These are phyloP conservation scores for Chrysoporthe cubensis DNA, from an alignment of 2,329 filamentous ascomycete species.

Conservation along the genomic window DNA sequence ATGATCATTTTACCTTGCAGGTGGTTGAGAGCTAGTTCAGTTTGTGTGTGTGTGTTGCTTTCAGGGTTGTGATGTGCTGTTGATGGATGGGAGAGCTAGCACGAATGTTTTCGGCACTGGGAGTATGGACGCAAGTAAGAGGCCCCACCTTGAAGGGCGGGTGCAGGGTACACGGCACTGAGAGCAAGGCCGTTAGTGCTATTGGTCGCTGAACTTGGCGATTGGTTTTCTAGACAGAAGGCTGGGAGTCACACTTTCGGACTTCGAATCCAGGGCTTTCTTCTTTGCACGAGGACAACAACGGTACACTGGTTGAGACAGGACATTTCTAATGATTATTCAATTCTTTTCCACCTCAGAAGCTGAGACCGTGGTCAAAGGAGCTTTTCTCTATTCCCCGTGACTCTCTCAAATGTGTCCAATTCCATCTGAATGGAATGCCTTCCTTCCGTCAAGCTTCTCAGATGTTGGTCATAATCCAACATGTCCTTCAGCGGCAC, in stretches of 20 bases:
- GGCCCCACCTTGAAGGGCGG: conserved; percentile 7
- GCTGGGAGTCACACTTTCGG: neutral
- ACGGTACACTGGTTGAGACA: neutral
- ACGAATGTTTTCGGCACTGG: neutral
- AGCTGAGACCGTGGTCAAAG: conserved; percentile 36
- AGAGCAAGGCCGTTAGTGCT: neutral
- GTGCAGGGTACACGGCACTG: neutral
- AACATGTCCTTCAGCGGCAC: conserved; percentile 97
- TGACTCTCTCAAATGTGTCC: conserved; percentile 60
- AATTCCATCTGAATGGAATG: conserved; percentile 64
- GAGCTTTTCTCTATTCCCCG: conserved; percentile 57
- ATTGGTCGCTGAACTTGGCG: too few relatives aligned
- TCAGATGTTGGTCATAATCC: conserved; percentile 85
- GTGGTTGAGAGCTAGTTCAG: neutral
- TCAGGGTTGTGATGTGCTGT: neutral
- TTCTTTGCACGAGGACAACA: neutral
- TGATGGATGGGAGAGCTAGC: neutral
- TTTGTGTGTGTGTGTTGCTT: neutral
- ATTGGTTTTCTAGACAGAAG: neutral
- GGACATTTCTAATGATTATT: neutral
- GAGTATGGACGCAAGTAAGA: neutral
- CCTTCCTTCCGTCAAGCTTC: conserved; percentile 85
- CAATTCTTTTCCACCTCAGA: neutral
- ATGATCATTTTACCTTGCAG: neutral
- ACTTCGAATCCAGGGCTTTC: neutral